phyloP scores from a whole-genome alignment of 176 grass and related monocot genomes.

The Chrysopogon serrulatus region DNA sequence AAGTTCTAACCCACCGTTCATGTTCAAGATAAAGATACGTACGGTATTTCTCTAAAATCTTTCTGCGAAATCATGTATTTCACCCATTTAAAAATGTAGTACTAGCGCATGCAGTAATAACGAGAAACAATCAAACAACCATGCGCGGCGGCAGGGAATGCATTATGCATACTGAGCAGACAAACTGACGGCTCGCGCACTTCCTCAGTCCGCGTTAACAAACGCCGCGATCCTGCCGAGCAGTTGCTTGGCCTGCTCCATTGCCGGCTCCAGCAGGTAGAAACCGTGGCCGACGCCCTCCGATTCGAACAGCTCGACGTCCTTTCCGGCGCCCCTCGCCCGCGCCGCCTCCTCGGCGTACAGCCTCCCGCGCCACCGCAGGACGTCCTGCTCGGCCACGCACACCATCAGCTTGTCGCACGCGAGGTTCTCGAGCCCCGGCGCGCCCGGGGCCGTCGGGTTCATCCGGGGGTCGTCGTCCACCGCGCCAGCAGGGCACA shows the following conservation, averaged over 20 bases:
- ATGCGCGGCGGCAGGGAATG: too few species aligned
- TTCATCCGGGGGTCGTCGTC: conserved; percentile 38
- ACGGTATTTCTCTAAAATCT: too few species aligned
- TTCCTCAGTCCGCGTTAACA: background rate
- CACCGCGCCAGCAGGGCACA: conserved; percentile 27
- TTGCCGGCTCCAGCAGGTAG: conserved; percentile 27
- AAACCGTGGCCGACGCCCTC: conserved; percentile 40
- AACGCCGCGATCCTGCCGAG: conserved; percentile 32
- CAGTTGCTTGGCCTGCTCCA: conserved; percentile 29
- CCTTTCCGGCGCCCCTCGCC: too few species aligned
- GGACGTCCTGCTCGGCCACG: conserved; percentile 32
- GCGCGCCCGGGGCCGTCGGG: conserved; percentile 1
- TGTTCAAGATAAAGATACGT: too few species aligned
- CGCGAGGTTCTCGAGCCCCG: conserved; percentile 15
- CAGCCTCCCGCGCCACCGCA: conserved; percentile 29
- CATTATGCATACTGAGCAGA: too few species aligned
- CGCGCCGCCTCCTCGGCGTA: conserved; percentile 38
- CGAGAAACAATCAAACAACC: too few species aligned
- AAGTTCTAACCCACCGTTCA: too few species aligned
- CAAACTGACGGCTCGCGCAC: too few species aligned
- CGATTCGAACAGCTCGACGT: conserved; percentile 40
- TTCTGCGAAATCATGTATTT: too few species aligned
- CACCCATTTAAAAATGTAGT: too few species aligned
- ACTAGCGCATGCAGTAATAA: too few species aligned
- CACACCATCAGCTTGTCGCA: conserved; percentile 44